Conservation (phyloP, 352 stramenopile species). For the Pythium brassicae region DNA sequence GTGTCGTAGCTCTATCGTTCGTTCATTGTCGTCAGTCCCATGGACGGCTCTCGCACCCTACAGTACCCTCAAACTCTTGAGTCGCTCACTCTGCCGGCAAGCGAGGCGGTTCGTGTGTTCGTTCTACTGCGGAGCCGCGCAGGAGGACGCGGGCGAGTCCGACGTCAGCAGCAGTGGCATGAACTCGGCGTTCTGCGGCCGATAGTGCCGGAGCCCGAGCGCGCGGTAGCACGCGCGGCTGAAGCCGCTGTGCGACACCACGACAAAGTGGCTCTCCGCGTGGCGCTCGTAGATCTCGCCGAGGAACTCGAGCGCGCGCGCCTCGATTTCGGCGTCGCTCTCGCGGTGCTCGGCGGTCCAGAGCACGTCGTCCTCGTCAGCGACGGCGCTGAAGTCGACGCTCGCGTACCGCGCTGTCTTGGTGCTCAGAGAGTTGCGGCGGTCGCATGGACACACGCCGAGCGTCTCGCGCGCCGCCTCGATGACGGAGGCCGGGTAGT, state of each 20-base stretch:
- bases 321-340: constrained; percentile 53
- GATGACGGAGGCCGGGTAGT: constrained; percentile 43
- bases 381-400: constrained; percentile 45
- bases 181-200: constrained; percentile 60
- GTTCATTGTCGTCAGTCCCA: too few species aligned
- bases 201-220: constrained; percentile 62
- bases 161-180: constrained; percentile 51
- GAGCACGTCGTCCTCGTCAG: constrained; percentile 46
- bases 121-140: too few species aligned
- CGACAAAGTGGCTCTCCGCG: constrained; percentile 32
- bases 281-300: constrained; percentile 34
- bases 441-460: constrained; percentile 60
- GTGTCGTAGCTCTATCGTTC: too few species aligned
- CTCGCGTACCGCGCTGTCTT: constrained; percentile 38
- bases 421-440: constrained; percentile 31
- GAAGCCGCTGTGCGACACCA: constrained; percentile 71
- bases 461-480: constrained; percentile 63
- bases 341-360: constrained; percentile 55
- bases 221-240: constrained; percentile 52
- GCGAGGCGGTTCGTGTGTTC: too few species aligned
- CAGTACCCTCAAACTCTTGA: too few species aligned
- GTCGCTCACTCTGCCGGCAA: too few species aligned
- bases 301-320: constrained; percentile 43
- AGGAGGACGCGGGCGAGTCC: background rate
- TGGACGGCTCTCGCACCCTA: too few species aligned